Evolutionary conservation across 108 stramenopile genomes (phyloP).

Genomic region (Nitzschia palea): DNA sequence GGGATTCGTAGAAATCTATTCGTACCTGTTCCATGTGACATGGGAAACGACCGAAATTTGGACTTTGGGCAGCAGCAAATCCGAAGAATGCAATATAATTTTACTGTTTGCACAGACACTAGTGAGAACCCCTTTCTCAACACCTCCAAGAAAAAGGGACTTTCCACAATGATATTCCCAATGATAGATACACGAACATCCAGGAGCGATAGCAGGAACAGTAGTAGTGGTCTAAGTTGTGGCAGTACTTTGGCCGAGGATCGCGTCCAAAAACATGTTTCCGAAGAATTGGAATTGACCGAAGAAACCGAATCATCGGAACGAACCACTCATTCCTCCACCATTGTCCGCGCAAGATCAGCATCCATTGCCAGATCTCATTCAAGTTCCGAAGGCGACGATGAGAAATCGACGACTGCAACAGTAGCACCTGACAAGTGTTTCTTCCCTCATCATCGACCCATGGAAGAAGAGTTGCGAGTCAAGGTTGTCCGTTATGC

Average conservation of each 20-base stretch:
- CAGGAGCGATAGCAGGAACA: neutral
- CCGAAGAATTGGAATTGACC: no score
- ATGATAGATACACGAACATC: neutral
- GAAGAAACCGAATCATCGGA: no score
- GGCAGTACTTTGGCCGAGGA: neutral
- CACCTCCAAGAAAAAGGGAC: no score
- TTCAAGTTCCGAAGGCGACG: neutral
- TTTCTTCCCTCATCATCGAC: slow-evolving; percentile 8
- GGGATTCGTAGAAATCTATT: no score
- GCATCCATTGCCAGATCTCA: neutral
- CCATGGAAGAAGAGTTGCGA: neutral
- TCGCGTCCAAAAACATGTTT: no score
- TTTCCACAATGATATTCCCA: neutral
- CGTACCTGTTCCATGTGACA: no score
- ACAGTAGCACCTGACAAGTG: neutral
- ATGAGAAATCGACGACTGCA: neutral
- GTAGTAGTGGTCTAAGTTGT: neutral
- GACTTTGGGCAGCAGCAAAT: no score
- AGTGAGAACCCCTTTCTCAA: no score
- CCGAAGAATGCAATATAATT: no score
- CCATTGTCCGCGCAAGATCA: neutral
- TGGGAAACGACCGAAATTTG: no score
- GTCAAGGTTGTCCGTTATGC: slow-evolving; percentile 16
- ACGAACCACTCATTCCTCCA: no score
- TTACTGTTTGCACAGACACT: no score